Base-by-base conservation (phyloP, 768 basidiomycete species). In the Lactarius quietus region DNA sequence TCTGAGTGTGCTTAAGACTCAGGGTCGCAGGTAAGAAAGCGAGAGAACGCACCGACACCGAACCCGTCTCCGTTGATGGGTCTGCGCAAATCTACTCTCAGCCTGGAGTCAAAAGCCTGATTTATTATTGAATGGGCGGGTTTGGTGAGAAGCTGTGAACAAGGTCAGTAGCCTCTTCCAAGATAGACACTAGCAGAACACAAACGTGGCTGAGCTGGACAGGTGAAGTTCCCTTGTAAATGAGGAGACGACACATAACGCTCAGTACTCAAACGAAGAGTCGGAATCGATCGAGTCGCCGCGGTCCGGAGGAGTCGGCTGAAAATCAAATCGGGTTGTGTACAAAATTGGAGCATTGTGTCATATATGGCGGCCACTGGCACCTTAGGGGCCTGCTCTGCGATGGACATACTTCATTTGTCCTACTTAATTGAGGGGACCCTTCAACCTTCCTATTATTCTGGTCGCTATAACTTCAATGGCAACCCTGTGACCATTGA, bases 51-150 rank as follows among this genome's bases (percentile, higher is more conserved):
- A 92, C 92, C 92, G 20, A 98, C 93, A 33, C 96, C 96, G 74
- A 98, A 98, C 0, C 96, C 96, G 74, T 98, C 95, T 10, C 93
- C 92, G 69, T 94, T 94, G 76, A 94, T 93, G n/a, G 92, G 93
- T 66, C 92, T 77, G 62, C 92, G 81, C 68, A 79, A 82, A 72
- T 94, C 92, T 59, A 93, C 75, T 23, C 96, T 85, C 36, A 99
- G 81, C 9, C 95, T 84, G 26, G 93, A 95, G 77, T 98, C 96
- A 72, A 94, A 95, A 0, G 96, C 94, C 78, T 97, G 94, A 75
- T 96, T 96, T 75, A 95, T 97, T 78, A 98, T 97, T 3, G 92
- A 93, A 78, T 98, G 96, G 66, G 89, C 88, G 58, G 96, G 96
- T 56, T 92, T 83, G 52, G 95, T 98, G 70, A 98, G 82, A n/a